Evolutionary conservation across 1,284 basidiomycete genomes (phyloP).

Genomic region (Laetiporus sulphureus): DNA sequence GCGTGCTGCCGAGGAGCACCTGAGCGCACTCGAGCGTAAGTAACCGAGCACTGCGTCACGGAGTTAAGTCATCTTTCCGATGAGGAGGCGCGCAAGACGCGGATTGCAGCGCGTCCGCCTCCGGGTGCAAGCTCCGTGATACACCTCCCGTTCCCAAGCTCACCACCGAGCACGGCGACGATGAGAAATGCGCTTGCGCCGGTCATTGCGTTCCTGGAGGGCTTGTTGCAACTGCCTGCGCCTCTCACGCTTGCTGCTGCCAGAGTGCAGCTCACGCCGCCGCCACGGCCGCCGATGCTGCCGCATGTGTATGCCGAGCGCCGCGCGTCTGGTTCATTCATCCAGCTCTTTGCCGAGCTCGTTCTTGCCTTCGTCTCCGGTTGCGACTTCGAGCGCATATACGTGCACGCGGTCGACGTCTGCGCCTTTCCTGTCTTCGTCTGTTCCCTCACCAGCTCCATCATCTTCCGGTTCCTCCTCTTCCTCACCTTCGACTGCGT

Average conservation of each 20-base stretch:
- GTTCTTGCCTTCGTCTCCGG: constrained; percentile 21
- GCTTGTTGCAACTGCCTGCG: constrained; percentile 40
- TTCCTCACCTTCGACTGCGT: constrained; percentile 9
- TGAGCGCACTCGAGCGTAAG: constrained; percentile 52
- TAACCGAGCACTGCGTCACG: constrained; percentile 39
- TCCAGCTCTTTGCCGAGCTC: constrained; percentile 24
- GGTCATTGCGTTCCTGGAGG: constrained; percentile 56
- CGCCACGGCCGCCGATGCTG: constrained; percentile 6
- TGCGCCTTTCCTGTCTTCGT: constrained; percentile 22
- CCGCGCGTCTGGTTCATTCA: constrained; percentile 16
- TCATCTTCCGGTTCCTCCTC: constrained; percentile 19
- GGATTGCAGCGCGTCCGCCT: constrained; percentile 52
- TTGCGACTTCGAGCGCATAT: constrained; percentile 13
- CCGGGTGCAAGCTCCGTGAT: constrained; percentile 65
- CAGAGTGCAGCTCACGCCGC: constrained; percentile 14
- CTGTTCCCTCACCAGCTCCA: constrained; percentile 21
- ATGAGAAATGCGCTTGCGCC: constrained; percentile 48
- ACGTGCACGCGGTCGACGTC: constrained; percentile 26
- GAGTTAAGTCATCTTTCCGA: constrained; percentile 20
- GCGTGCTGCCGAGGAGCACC: constrained; percentile 64
- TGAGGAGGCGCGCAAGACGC: constrained; percentile 26
- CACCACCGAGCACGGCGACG: constrained; percentile 41
- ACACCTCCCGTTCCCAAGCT: constrained; percentile 67
- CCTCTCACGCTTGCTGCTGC: constrained; percentile 18
- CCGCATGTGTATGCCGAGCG: constrained; percentile 6